A percentile compares a stretch with the other conserved stretches of the same genome.
Evolutionary conservation across 805 yeast genomes (phyloP).

Genomic region (Ogataea corticis): DNA sequence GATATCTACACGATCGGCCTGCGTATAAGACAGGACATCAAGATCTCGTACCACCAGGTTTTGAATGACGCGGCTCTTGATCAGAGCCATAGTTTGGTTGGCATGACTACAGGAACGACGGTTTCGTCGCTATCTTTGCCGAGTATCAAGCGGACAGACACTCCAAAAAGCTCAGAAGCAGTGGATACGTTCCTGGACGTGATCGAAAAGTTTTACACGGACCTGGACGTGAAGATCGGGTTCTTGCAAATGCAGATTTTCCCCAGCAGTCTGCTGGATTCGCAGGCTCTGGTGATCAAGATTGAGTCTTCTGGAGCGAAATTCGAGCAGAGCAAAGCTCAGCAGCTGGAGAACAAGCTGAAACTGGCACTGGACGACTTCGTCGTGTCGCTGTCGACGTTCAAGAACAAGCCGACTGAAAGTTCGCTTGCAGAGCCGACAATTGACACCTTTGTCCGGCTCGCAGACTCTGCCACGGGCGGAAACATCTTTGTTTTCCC

Average conservation of each 20-base stretch:
- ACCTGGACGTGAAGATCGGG: slow-evolving; percentile 62
- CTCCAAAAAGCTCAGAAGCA: neutral
- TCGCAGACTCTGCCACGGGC: slow-evolving; percentile 64
- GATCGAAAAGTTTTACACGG: slow-evolving; percentile 58
- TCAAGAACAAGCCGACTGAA: slow-evolving; percentile 51
- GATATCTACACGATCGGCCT: slow-evolving; percentile 73
- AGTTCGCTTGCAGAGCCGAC: slow-evolving; percentile 40
- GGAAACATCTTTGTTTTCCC: slow-evolving; percentile 84
- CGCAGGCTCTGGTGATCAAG: slow-evolving; percentile 67
- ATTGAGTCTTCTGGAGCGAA: slow-evolving; percentile 55
- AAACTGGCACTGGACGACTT: slow-evolving; percentile 63
- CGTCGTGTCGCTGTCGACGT: slow-evolving; percentile 63
- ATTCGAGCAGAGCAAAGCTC: slow-evolving; percentile 50
- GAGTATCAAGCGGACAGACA: neutral
- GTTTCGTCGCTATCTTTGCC: neutral
- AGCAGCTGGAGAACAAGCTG: slow-evolving; percentile 54
- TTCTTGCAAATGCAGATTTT: slow-evolving; percentile 62
- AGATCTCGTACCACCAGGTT: slow-evolving; percentile 72
- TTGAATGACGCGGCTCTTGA: slow-evolving; percentile 54
- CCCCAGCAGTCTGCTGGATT: slow-evolving; percentile 79
- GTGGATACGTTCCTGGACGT: slow-evolving; percentile 24
- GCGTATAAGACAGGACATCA: slow-evolving; percentile 73
- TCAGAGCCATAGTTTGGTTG: slow-evolving; percentile 1
- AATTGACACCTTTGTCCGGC: slow-evolving; percentile 55
- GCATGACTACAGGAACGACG: neutral